Conservation (phyloP, 2,329 filamentous ascomycete genomes). For the Talaromyces verruculosus region DNA sequence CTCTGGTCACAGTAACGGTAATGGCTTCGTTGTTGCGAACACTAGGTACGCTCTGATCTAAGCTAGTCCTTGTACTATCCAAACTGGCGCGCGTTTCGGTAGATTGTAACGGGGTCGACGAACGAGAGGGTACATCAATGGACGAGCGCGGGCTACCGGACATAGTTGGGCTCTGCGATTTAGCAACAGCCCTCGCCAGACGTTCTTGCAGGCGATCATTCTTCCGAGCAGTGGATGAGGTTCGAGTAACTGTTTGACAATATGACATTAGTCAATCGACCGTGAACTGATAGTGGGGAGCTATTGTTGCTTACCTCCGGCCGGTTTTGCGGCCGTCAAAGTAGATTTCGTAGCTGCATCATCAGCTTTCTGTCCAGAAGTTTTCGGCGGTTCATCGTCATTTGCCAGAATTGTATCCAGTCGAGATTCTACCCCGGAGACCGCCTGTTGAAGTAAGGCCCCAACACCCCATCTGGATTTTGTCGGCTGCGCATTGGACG, state of each 20-base stretch:
- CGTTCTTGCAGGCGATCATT: slow-evolving; percentile 88
- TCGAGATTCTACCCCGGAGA: slow-evolving; percentile 89
- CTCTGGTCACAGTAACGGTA: slow-evolving; percentile 24
- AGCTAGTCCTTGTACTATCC: slow-evolving; percentile 31
- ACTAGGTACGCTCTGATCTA: slow-evolving; percentile 27
- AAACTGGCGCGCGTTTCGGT: slow-evolving; percentile 43
- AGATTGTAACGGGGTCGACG: slow-evolving; percentile 52
- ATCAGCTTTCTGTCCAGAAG: slow-evolving; percentile 33
- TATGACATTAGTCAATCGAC: slow-evolving; percentile 28
- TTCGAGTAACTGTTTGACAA: slow-evolving; percentile 55
- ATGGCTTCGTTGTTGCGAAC: slow-evolving; percentile 20
- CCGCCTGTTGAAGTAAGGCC: slow-evolving; percentile 79
- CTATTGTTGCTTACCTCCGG: slow-evolving; percentile 32
- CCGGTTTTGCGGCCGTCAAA: slow-evolving; percentile 23
- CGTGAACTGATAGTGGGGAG: neutral
- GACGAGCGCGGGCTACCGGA: slow-evolving; percentile 50
- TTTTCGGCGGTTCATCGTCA: slow-evolving; percentile 55
- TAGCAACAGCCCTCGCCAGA: slow-evolving; percentile 81
- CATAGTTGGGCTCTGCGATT: slow-evolving; percentile 59
- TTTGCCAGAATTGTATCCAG: slow-evolving; percentile 90
- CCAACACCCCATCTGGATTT: slow-evolving; percentile 67
- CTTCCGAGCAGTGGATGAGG: slow-evolving; percentile 63
- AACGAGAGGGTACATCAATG: slow-evolving; percentile 50
- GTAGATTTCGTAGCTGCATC: slow-evolving; percentile 26
- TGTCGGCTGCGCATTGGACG: slow-evolving; percentile 42